Conservation (phyloP, 192 early-diverging fungal genomes). For the Rhizoclosmatium sp. region DNA sequence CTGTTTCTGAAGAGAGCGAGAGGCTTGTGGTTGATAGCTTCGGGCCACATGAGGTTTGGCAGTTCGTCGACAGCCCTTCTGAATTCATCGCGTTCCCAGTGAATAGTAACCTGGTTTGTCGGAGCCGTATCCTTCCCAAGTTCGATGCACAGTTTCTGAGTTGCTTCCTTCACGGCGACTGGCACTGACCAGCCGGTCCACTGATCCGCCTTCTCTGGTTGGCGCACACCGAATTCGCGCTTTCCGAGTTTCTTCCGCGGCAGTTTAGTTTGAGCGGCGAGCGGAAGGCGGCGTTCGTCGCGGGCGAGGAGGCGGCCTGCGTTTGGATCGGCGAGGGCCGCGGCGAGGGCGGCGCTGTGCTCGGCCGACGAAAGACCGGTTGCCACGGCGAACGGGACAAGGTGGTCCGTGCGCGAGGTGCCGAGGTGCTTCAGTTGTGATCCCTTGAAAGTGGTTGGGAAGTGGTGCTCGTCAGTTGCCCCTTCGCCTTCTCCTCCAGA, state of each 20-base stretch:
- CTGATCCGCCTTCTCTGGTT: constrained; percentile 9
- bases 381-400: constrained; percentile 60
- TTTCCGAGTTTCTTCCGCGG: constrained; percentile 8
- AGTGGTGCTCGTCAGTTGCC: too few species aligned
- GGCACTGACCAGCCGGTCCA: constrained; percentile 48
- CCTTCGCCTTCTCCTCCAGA: too few species aligned
- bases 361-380: constrained; percentile 33
- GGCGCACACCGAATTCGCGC: not conserved
- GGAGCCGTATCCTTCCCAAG: not conserved
- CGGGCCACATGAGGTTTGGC: constrained; percentile 42
- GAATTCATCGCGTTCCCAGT: constrained; percentile 59
- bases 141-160: not conserved
- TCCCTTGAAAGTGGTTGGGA: too few species aligned
- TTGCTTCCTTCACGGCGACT: constrained; percentile 31
- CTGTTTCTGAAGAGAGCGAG: constrained; percentile 45
- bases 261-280: constrained; percentile 28
- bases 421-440: constrained; percentile 6
- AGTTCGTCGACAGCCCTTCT: constrained; percentile 40
- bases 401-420: constrained; percentile 56
- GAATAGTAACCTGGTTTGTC: constrained; percentile 27
- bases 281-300: constrained; percentile 19
- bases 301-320: not conserved
- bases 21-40: constrained; percentile 43
- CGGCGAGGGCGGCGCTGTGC: not conserved
- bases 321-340: not conserved